A percentile compares a stretch with the other conserved stretches of the same genome.
phyloP scores from a whole-genome alignment of 257 asterid genomes.

The Scutellaria galericulata region DNA sequence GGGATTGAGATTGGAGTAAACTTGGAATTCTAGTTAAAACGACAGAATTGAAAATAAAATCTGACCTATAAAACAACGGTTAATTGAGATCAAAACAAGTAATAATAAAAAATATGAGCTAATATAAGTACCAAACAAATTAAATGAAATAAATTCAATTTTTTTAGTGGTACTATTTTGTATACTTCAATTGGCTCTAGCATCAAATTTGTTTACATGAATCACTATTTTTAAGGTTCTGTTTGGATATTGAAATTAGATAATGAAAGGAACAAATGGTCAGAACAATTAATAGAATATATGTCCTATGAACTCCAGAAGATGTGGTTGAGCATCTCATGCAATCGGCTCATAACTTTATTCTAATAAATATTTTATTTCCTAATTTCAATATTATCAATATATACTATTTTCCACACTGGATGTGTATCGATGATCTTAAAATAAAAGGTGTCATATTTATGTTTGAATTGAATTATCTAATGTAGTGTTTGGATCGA shows the following conservation, averaged over 20 bases:
- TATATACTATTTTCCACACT: too few relatives aligned
- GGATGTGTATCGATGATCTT: too few relatives aligned
- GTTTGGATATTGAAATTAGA: conserved; percentile 23
- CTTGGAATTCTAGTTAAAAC: too few relatives aligned
- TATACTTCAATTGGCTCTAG: neutral
- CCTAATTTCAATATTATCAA: neutral
- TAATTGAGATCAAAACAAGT: neutral
- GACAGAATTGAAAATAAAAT: too few relatives aligned
- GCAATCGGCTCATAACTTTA: neutral
- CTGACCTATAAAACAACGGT: too few relatives aligned
- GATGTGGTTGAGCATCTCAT: conserved; percentile 29
- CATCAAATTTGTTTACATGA: neutral
- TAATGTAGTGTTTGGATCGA: too few relatives aligned
- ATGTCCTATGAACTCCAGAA: neutral
- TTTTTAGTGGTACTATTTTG: neutral
- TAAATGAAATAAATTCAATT: neutral
- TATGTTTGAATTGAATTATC: too few relatives aligned
- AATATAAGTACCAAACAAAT: neutral
- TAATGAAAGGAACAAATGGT: neutral
- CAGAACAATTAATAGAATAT: neutral
- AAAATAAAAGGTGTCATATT: too few relatives aligned
- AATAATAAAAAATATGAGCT: neutral
- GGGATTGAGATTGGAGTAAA: too few relatives aligned
- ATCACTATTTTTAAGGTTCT: conserved; percentile 16
- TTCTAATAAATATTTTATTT: neutral